Base-by-base conservation (phyloP, 2,329 filamentous ascomycete genomes). In the Diaporthe sp. region DNA sequence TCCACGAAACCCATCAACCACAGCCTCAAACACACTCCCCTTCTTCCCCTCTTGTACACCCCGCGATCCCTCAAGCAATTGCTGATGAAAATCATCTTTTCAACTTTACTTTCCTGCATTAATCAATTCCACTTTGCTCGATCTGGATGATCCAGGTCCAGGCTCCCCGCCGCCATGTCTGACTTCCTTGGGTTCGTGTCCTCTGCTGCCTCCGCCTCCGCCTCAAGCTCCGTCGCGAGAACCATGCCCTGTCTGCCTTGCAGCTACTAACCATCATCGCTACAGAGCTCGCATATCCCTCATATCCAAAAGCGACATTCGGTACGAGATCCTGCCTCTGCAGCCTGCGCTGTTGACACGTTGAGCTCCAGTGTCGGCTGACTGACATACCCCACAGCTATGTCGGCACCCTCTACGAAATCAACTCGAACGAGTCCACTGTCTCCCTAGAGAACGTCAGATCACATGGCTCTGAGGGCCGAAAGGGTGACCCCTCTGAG, bases 301-400 rank as follows among this genome's bases (percentile, higher is more conserved):
- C 87, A 97, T 98, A 86, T 98, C 96, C 77, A 97, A 96, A 89
- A 98, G 95, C 86, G 95, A 98, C 87, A 98, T 98, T 87, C 94
- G 96, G 94, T 98, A 90, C 82, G 92, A 86, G 78, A 72, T 57
- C 75, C 75, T 55, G 75, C 49, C 51, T 74, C 25, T n/a, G 59
- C 58, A 22, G 31, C 57, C 49, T 25, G 74, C 67, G 31, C 58
- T 49, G 28, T 55, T 28, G 67, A 74, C 53, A 49, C 25, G 58
- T 73, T 67, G 39, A 65, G 57, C 44, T 72, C 15, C 69, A 62
- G 55, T n/a, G 46, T 59, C 71, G 74, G 72, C 61, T 77, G 68
- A 79, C 85, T 87, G 78, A 87, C 84, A 77, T 70, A 77, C 74
- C 75, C 73, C 77, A 75, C 82, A 98, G 96, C 86, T 98, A 98